Percentiles rank a stretch among this genome's conserved stretches.
Conservation (phyloP, 1,139 yeast genomes). For the Zygosaccharomyces sapae region DNA sequence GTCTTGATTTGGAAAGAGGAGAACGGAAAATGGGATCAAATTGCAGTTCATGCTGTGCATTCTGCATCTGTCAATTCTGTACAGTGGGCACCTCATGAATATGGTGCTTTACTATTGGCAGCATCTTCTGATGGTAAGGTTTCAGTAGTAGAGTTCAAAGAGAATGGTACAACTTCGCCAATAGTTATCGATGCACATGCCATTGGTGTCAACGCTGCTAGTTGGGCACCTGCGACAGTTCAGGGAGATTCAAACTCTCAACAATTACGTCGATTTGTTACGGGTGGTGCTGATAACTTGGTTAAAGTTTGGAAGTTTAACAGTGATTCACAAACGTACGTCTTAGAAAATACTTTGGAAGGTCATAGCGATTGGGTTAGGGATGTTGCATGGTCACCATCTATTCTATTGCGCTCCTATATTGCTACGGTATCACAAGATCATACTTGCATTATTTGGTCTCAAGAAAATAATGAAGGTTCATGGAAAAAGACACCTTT, state of each 20-base stretch:
- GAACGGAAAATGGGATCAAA: slow-evolving; percentile 80
- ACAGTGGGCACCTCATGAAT: slow-evolving; percentile 96
- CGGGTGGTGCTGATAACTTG: slow-evolving; percentile 93
- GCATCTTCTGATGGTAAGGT: slow-evolving; percentile 92
- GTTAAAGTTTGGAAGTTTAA: slow-evolving; percentile 87
- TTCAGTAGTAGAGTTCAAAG: slow-evolving; percentile 86
- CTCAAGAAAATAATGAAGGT: slow-evolving; percentile 61
- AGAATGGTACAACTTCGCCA: slow-evolving; percentile 76
- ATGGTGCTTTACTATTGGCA: slow-evolving; percentile 86
- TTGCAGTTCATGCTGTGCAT: slow-evolving; percentile 84
- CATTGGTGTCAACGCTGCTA: slow-evolving; percentile 88
- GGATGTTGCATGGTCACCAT: slow-evolving; percentile 98
- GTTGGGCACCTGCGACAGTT: slow-evolving; percentile 78
- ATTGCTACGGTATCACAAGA: slow-evolving; percentile 99
- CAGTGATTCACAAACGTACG: slow-evolving; percentile 52
- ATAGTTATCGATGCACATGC: slow-evolving; percentile 65
- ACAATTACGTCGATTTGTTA: slow-evolving; percentile 64
- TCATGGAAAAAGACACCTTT: slow-evolving; percentile 79
- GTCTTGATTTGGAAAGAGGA: slow-evolving; percentile 96
- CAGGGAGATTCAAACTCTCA: slow-evolving; percentile 36
- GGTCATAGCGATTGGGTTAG: slow-evolving; percentile 99
- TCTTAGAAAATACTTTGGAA: slow-evolving; percentile 69
- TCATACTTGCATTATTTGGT: slow-evolving; percentile 91
- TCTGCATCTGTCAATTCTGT: slow-evolving; percentile 93
- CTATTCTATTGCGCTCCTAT: slow-evolving; percentile 77